Evolutionary conservation across 1,139 yeast genomes (phyloP), one percentile per base, ranked within the genome.

Genomic region (Geotrichum fermentans): DNA sequence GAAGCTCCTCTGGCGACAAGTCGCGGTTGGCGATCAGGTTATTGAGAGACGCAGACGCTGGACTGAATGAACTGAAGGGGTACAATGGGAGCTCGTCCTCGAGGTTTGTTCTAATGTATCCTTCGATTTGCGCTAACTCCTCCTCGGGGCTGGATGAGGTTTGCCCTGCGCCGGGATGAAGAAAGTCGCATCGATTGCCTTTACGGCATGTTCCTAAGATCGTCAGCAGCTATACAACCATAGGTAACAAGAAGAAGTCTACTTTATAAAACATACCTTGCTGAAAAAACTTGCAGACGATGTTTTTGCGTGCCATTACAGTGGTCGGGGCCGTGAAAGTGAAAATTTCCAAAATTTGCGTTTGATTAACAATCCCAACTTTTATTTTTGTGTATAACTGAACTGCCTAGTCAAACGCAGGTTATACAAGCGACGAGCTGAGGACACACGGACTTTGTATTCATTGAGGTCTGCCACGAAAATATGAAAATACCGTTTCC

Each of bases 11-110:
- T 32, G 68, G 71, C 0, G 85, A 79, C 26, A 74, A 60, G 56
- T 82, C 87, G 55, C 83, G 64, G 0, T 74, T 78, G 2, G 68
- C 58, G 5, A 81, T 77, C 39, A 80, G 59, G 52, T 74, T 75
- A 21, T 64, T 61, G 13, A 49, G 45, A 10, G 50, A 18, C 11
- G 33, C 34, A 10, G 42, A 7, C 28, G 36, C 21, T 1, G 52
- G 52, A 11, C 46, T 33, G 35, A 47, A 54, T 5, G 44, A 43
- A 29, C 51, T 44, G 26, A 30, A 20, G 14, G 14, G 35, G 18
- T 49, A 44, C 3, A 28, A n/a, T 10, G 51, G 48, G 14, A 20
- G 40, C 21, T 38, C 43, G n/a, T 40, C 33, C 20, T n/a, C 30
- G 5, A 50, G 36, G 5, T 43, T 34, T 4, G 4, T 16, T 20